Percentiles rank a stretch among this genome's conserved stretches.
These are phyloP conservation scores for Globisporangium sylvaticum DNA, from an alignment of 352 stramenopile genomes.

Conservation along the genomic window DNA sequence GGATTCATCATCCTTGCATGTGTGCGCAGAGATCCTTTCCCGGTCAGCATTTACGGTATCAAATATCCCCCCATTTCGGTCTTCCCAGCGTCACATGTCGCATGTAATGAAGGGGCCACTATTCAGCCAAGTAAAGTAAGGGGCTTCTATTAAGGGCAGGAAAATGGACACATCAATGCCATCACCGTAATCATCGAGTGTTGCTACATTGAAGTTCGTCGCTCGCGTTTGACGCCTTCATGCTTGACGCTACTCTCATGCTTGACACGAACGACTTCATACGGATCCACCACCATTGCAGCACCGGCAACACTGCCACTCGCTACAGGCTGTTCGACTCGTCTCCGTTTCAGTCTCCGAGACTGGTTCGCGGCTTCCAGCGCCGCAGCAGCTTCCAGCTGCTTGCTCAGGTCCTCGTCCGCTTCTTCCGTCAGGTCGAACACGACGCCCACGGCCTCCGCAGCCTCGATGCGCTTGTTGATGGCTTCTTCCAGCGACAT, in stretches of 20 bases:
- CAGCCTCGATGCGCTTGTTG: conserved; percentile 48
- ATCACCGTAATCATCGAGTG: neutral
- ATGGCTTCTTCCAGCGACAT: conserved; percentile 78
- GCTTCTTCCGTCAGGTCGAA: conserved; percentile 70
- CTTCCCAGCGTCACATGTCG: neutral
- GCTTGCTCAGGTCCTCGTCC: conserved; percentile 29
- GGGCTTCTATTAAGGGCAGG: neutral
- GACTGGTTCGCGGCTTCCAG: conserved; percentile 9
- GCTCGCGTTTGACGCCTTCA: neutral
- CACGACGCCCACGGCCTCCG: conserved; percentile 46
- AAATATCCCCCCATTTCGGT: neutral
- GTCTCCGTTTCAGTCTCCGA: conserved; percentile 30
- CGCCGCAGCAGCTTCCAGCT: conserved; percentile 26
- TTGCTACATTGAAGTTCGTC: conserved; percentile 2
- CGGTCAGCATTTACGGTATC: neutral
- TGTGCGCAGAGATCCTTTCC: neutral
- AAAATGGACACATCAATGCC: neutral
- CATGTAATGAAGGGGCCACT: neutral
- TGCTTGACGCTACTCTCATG: neutral
- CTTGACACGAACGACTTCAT: conserved; percentile 11
- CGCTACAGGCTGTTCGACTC: conserved; percentile 8
- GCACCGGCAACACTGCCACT: neutral
- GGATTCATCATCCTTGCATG: neutral
- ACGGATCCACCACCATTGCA: neutral
- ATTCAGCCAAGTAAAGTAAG: neutral